Evolutionary conservation across 306 rosid genomes (phyloP).

Genomic region (Medicago truncatula): DNA sequence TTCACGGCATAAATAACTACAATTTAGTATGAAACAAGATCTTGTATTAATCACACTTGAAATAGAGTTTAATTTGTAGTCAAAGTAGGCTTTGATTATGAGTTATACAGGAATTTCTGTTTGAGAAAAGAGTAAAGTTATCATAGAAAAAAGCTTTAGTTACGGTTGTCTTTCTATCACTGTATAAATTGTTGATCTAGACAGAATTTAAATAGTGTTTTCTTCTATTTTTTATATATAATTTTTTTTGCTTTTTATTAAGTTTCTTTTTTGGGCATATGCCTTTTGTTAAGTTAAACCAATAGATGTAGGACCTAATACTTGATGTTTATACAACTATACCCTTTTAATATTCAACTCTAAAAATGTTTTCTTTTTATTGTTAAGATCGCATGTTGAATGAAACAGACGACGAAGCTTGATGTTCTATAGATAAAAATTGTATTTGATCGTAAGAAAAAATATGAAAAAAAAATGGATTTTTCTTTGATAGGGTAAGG

Average conservation of each 20-base stretch:
- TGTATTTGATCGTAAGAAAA: no score
- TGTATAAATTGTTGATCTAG: constrained; percentile 14
- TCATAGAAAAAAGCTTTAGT: constrained; percentile 34
- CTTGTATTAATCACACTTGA: constrained; percentile 1
- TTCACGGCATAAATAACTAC: background rate
- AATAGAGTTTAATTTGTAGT: background rate
- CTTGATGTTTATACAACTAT: no score
- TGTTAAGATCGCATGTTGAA: no score
- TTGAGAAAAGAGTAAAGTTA: constrained; percentile 40
- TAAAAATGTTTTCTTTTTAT: constrained; percentile 10
- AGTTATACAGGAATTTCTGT: background rate
- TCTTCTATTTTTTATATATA: no score
- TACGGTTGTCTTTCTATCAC: constrained; percentile 31
- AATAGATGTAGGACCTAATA: background rate
- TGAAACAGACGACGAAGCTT: no score
- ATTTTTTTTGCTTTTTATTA: background rate
- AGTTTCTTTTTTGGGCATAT: background rate
- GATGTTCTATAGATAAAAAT: no score
- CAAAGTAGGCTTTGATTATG: background rate
- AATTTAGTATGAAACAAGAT: background rate
- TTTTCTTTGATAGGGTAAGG: no score
- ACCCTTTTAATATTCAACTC: background rate
- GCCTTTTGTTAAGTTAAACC: constrained; percentile 20
- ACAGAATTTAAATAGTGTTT: no score
- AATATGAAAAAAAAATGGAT: no score